These are phyloP conservation scores for Lagenaria siceraria DNA, from an alignment of 306 rosid genomes.

Conservation along the genomic window DNA sequence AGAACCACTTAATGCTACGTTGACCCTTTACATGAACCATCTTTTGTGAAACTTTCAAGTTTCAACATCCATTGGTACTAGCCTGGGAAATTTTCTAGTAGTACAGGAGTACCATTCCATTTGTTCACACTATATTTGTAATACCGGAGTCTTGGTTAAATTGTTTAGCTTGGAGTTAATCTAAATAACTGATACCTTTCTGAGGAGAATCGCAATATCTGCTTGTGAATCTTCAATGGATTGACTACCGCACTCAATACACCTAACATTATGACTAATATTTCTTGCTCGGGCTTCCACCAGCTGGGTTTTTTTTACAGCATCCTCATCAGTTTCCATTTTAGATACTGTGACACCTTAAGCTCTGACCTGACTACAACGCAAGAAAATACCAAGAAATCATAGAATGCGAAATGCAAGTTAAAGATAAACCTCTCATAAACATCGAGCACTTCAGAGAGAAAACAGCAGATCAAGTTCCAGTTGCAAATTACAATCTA, in stretches of 20 bases:
- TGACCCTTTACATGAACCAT: neutral
- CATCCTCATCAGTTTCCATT: conserved; percentile 63
- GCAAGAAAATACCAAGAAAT: neutral
- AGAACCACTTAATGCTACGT: neutral
- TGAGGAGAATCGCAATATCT: conserved; percentile 86
- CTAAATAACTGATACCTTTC: conserved; percentile 40
- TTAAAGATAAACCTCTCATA: neutral
- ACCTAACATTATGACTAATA: conserved; percentile 88
- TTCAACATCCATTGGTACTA: neutral
- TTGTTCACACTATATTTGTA: too few species aligned
- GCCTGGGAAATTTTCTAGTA: too few species aligned
- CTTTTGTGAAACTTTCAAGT: neutral
- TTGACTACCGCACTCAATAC: conserved; percentile 96
- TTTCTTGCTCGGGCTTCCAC: conserved; percentile 76
- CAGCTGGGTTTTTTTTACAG: conserved; percentile 35
- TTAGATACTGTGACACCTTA: neutral
- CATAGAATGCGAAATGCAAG: neutral
- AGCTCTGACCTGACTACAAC: neutral
- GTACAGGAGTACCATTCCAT: too few species aligned
- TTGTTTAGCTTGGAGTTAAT: neutral
- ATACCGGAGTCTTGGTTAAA: conserved; percentile 5
- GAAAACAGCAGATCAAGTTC: neutral
- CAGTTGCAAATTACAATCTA: too few species aligned
- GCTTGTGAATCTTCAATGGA: conserved; percentile 92
- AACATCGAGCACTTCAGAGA: neutral